Evolutionary conservation across 2,329 filamentous ascomycete species (phyloP).

Genomic region (Xylariaceae sp.): DNA sequence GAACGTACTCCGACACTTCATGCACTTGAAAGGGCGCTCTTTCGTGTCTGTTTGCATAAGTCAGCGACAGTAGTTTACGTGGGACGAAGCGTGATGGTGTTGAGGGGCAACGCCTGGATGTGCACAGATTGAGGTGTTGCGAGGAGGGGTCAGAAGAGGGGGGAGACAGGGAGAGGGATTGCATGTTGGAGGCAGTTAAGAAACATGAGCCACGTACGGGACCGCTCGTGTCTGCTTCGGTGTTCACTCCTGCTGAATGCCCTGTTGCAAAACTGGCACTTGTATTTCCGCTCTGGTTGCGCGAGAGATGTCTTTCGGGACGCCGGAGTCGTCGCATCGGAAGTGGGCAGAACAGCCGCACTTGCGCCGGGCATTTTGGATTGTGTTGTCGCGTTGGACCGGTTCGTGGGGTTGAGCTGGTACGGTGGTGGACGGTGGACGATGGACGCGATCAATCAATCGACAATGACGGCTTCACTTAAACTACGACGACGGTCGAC

Average conservation of each 20-base stretch:
- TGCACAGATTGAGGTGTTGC: constrained; percentile 6
- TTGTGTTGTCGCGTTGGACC: constrained; percentile 27
- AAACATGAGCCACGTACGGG: constrained; percentile 67
- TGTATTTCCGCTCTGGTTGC: constrained; percentile 92
- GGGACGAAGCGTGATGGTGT: constrained; percentile 10
- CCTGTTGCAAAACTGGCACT: constrained; percentile 97
- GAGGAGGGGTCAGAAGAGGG: constrained; percentile 20
- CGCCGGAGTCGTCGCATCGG: constrained; percentile 64
- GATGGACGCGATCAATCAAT: constrained; percentile 9
- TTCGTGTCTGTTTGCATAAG: constrained; percentile 73
- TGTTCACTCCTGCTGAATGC: constrained; percentile 98
- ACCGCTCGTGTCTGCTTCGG: constrained; percentile 92
- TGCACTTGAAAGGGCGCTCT: constrained; percentile 96
- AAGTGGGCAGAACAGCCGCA: constrained; percentile 58
- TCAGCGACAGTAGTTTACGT: constrained; percentile 20
- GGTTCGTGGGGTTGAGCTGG: constrained; percentile 9
- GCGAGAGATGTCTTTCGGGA: constrained; percentile 71
- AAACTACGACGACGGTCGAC: constrained; percentile 20
- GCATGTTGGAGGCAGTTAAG: constrained; percentile 7
- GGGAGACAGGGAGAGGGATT: constrained; percentile 10
- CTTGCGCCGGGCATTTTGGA: constrained; percentile 65
- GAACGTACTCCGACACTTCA: constrained; percentile 97
- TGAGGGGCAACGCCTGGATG: constrained; percentile 11
- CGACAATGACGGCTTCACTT: constrained; percentile 8
- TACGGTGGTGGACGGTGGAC: constrained; percentile 6